Evolutionary conservation across 768 basidiomycete species (phyloP).

Genomic region (Pleurotus cornucopiae): DNA sequence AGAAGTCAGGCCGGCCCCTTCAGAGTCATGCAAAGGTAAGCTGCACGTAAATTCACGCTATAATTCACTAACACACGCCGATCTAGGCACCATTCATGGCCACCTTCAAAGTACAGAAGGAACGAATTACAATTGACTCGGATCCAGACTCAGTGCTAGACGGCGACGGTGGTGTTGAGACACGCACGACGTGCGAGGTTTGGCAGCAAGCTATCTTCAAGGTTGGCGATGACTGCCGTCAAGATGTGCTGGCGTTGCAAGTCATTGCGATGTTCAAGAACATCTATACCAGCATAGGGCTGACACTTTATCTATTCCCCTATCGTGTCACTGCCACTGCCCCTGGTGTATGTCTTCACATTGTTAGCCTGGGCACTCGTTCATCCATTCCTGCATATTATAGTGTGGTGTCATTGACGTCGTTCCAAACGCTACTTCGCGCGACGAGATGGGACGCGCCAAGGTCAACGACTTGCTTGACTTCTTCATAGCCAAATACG

Average conservation of each 20-base stretch:
- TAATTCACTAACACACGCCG: too few species aligned
- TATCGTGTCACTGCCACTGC: slow-evolving; percentile 97
- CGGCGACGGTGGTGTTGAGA: slow-evolving; percentile 56
- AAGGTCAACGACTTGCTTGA: slow-evolving; percentile 95
- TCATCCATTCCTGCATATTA: background rate
- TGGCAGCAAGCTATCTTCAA: slow-evolving; percentile 99
- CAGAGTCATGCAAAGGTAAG: slow-evolving; percentile 96
- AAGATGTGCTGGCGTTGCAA: slow-evolving; percentile 96
- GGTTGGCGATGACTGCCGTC: slow-evolving; percentile 98
- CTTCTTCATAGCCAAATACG: slow-evolving; percentile 93
- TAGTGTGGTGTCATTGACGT: slow-evolving; percentile 99
- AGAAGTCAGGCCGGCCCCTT: slow-evolving; percentile 90
- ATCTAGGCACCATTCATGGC: slow-evolving; percentile 98
- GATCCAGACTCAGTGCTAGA: slow-evolving; percentile 75
- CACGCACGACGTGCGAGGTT: slow-evolving; percentile 69
- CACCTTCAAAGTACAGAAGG: slow-evolving; percentile 96
- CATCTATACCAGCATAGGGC: slow-evolving; percentile 83
- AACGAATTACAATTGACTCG: slow-evolving; percentile 59
- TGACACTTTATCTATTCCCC: slow-evolving; percentile 89
- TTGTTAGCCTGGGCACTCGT: background rate
- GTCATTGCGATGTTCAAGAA: slow-evolving; percentile 99
- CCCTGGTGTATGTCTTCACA: slow-evolving; percentile 68
- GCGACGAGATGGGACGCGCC: slow-evolving; percentile 98
- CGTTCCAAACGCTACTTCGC: slow-evolving; percentile 94
- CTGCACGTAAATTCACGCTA: background rate